phyloP scores from a whole-genome alignment of 768 basidiomycete genomes.

The Termitomyces eurrhizus region DNA sequence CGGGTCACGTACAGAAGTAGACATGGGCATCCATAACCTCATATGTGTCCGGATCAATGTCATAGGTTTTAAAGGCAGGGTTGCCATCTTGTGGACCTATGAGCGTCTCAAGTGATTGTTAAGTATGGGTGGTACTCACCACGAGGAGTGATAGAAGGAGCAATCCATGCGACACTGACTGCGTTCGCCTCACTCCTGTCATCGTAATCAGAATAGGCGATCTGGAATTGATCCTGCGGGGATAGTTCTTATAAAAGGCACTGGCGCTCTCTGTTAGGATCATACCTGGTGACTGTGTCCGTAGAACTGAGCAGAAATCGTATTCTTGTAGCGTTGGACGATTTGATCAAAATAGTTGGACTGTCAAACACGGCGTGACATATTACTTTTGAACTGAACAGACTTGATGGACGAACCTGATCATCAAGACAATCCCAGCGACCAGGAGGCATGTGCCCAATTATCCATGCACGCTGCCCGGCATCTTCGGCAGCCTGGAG shows the following conservation, averaged over 20 bases:
- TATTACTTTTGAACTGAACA: neutral
- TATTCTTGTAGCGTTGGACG: slow-evolving; percentile 53
- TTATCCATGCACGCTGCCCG: slow-evolving; percentile 59
- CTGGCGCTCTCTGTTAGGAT: neutral
- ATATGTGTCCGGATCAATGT: slow-evolving; percentile 63
- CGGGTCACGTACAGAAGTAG: slow-evolving; percentile 37
- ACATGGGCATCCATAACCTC: slow-evolving; percentile 58
- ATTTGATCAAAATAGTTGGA: slow-evolving; percentile 64
- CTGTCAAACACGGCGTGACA: slow-evolving; percentile 21
- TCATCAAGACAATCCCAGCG: slow-evolving; percentile 44
- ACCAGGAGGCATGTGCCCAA: slow-evolving; percentile 56
- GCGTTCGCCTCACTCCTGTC: slow-evolving; percentile 42
- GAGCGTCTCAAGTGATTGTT: neutral
- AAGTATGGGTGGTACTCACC: slow-evolving; percentile 28
- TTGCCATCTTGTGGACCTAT: slow-evolving; percentile 39
- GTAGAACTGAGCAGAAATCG: slow-evolving; percentile 58
- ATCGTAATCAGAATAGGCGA: slow-evolving; percentile 53
- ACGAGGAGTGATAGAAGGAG: slow-evolving; percentile 55
- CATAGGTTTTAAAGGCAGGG: slow-evolving; percentile 56
- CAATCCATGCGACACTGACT: slow-evolving; percentile 44
- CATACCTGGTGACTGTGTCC: slow-evolving; percentile 52
- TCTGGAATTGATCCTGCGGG: slow-evolving; percentile 38
- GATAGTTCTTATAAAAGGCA: neutral
- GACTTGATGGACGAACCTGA: slow-evolving; percentile 32
- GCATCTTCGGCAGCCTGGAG: slow-evolving; percentile 58